Conservation (phyloP, 1,139 yeast species). For the Groenewaldozyma auringiensis region DNA sequence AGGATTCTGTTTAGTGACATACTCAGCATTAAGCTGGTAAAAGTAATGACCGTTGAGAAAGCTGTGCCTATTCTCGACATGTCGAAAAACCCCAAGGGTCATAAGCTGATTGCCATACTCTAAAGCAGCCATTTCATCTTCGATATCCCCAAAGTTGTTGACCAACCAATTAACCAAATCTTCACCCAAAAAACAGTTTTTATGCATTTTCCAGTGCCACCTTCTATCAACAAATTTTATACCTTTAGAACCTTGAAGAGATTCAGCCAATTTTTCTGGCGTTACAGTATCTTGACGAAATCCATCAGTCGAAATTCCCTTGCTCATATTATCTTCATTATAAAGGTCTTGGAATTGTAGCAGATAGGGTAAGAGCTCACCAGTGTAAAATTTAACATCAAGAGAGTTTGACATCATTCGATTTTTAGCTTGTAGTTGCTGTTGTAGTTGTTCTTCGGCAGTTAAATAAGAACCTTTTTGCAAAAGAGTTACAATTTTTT, state of each 20-base stretch:
- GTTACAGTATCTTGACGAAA: conserved; percentile 36
- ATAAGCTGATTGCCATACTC: conserved; percentile 69
- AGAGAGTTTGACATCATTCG: conserved; percentile 38
- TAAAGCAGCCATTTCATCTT: conserved; percentile 74
- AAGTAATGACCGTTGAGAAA: conserved; percentile 91
- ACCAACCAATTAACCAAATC: conserved; percentile 82
- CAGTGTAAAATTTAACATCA: conserved; percentile 82
- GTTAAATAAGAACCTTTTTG: conserved; percentile 51
- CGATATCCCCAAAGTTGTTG: conserved; percentile 69
- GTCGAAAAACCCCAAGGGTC: conserved; percentile 64
- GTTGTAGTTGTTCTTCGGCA: conserved; percentile 35
- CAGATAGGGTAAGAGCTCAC: conserved; percentile 65
- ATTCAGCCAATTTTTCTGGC: conserved; percentile 49
- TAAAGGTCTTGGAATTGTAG: conserved; percentile 35
- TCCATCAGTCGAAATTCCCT: conserved; percentile 15
- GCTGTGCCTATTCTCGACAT: conserved; percentile 75
- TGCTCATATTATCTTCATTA: conserved; percentile 7
- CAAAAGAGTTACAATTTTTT: conserved; percentile 59
- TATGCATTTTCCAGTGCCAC: conserved; percentile 85
- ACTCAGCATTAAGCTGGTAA: conserved; percentile 62
- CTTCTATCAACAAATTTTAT: conserved; percentile 64
- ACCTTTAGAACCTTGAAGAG: conserved; percentile 53
- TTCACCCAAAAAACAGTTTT: conserved; percentile 74
- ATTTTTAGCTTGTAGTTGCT: conserved; percentile 12
- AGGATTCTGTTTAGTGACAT: conserved; percentile 29